phyloP scores from a whole-genome alignment of 345 rosid species.

The Salix arbutifolia region DNA sequence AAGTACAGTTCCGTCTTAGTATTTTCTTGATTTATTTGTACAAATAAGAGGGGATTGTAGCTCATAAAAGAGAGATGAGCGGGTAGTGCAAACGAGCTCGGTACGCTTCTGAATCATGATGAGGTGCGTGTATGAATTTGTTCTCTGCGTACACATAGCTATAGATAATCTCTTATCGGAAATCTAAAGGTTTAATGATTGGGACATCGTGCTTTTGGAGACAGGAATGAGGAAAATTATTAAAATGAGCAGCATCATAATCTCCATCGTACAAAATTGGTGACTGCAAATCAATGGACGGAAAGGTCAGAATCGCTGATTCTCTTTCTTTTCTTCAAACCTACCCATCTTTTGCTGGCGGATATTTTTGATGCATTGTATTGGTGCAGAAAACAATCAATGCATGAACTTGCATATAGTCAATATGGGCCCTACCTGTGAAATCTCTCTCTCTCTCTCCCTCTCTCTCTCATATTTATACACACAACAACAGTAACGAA shows the following conservation, averaged over 20 bases:
- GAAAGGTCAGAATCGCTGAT: neutral
- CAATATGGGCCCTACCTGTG: neutral
- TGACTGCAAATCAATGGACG: neutral
- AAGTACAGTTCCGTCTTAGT: too few relatives aligned
- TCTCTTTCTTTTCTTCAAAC: neutral
- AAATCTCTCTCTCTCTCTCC: too few relatives aligned
- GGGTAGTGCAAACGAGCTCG: too few relatives aligned
- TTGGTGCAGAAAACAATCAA: neutral
- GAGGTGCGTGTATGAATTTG: too few relatives aligned
- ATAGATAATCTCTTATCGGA: too few relatives aligned
- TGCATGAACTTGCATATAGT: neutral
- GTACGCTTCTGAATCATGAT: too few relatives aligned
- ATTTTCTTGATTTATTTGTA: too few relatives aligned
- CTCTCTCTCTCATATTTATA: too few relatives aligned
- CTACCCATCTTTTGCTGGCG: neutral
- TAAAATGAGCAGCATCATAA: neutral
- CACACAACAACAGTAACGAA: neutral
- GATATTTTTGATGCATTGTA: neutral
- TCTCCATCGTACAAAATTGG: neutral
- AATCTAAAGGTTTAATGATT: too few relatives aligned
- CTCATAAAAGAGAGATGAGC: too few relatives aligned
- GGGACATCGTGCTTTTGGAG: neutral
- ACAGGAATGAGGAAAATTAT: neutral
- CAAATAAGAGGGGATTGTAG: too few relatives aligned
- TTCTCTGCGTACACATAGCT: too few relatives aligned